Evolutionary conservation across 345 rosid genomes (phyloP).

Genomic region (Populus alba): DNA sequence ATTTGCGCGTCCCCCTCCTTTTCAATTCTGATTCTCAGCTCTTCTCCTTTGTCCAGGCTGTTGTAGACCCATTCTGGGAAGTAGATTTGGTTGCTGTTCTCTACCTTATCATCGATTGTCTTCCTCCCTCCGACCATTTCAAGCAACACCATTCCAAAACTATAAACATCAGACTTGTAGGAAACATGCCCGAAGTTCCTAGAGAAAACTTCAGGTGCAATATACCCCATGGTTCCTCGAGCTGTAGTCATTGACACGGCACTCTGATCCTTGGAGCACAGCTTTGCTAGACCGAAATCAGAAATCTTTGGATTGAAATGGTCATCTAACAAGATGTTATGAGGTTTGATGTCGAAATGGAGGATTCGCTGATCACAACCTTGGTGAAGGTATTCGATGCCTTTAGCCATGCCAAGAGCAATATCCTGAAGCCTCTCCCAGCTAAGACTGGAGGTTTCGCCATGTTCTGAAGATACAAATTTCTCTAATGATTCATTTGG

Average conservation of each 20-base stretch:
- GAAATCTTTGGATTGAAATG: constrained; percentile 19
- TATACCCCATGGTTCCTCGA: constrained; percentile 24
- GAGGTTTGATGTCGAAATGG: constrained; percentile 20
- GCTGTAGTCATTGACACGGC: constrained; percentile 29
- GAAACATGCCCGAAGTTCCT: constrained; percentile 26
- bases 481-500: constrained; percentile 9
- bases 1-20: constrained; percentile 5
- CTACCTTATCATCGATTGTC: neutral
- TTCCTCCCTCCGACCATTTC: constrained; percentile 15
- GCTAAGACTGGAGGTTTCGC: constrained; percentile 17
- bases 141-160: constrained; percentile 16
- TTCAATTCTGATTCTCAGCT: neutral
- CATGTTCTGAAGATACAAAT: constrained; percentile 8
- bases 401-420: constrained; percentile 23
- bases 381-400: constrained; percentile 23
- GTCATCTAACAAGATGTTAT: constrained; percentile 7
- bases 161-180: constrained; percentile 17
- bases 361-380: constrained; percentile 22
- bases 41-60: constrained; percentile 13
- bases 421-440: constrained; percentile 19
- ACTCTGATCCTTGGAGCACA: constrained; percentile 29
- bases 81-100: neutral
- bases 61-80: constrained; percentile 18
- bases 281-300: constrained; percentile 25
- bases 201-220: constrained; percentile 29